A percentile compares a stretch with the other conserved stretches of the same genome.
These are phyloP conservation scores for Magnusiomyces suaveolens DNA, from an alignment of 1,139 yeast species.

Conservation along the genomic window DNA sequence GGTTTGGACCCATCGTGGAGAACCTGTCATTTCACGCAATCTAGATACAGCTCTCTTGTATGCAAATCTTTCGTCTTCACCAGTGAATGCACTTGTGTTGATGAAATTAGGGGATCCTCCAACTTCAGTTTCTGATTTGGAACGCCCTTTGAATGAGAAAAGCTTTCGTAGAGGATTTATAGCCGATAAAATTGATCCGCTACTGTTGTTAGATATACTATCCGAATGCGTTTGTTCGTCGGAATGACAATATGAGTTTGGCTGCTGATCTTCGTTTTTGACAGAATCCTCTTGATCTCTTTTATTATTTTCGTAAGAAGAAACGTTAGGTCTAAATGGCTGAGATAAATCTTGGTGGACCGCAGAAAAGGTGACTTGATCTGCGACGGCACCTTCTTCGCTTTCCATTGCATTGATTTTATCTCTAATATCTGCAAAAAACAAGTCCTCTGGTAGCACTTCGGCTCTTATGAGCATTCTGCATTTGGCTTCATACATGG, in stretches of 20 bases:
- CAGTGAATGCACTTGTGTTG: constrained; percentile 52
- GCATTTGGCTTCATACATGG: constrained; percentile 58
- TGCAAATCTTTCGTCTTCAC: constrained; percentile 72
- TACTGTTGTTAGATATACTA: constrained; percentile 6
- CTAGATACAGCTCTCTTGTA: constrained; percentile 63
- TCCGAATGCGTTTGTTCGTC: background rate
- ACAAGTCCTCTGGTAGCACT: constrained; percentile 42
- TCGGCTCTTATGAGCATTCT: constrained; percentile 46
- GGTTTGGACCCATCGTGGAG: constrained; percentile 42
- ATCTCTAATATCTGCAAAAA: constrained; percentile 42
- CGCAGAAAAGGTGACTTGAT: constrained; percentile 60
- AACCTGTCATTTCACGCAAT: constrained; percentile 56
- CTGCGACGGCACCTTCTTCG: constrained; percentile 32
- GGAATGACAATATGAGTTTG: background rate
- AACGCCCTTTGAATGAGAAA: constrained; percentile 8
- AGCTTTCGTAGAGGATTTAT: background rate
- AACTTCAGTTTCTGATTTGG: background rate
- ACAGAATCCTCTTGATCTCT: constrained; percentile 23
- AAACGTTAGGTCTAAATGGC: constrained; percentile 63
- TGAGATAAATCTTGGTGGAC: constrained; percentile 50
- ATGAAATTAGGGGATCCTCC: constrained; percentile 34
- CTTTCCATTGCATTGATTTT: constrained; percentile 21
- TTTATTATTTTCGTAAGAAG: constrained; percentile 48
- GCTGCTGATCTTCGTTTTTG: no score
- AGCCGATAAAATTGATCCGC: constrained; percentile 1